Conservation (phyloP, 768 basidiomycete genomes). For the Crucibulum laeve region DNA sequence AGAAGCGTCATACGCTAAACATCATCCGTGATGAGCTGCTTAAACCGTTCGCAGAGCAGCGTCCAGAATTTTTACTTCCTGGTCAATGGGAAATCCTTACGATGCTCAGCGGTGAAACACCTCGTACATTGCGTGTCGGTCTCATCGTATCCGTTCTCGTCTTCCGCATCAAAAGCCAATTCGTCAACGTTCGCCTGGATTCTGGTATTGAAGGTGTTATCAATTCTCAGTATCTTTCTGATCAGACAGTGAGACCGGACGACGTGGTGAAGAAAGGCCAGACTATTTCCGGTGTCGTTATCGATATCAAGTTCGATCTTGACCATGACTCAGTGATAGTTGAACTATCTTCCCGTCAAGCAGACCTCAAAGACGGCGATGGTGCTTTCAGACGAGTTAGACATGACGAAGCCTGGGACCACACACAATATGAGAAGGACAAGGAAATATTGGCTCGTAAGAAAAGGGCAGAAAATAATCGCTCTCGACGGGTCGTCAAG, state of each 20-base stretch:
- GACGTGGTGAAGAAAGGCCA: conserved; percentile 72
- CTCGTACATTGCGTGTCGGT: conserved; percentile 68
- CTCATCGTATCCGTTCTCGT: conserved; percentile 79
- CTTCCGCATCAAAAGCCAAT: conserved; percentile 44
- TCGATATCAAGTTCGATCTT: conserved; percentile 62
- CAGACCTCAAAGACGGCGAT: conserved; percentile 62
- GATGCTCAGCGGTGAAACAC: conserved; percentile 94
- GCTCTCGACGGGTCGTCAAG: conserved; percentile 83
- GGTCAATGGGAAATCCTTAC: conserved; percentile 79
- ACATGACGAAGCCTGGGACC: conserved; percentile 63
- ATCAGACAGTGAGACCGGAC: conserved; percentile 33
- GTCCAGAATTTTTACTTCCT: conserved; percentile 61
- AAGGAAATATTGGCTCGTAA: conserved; percentile 72
- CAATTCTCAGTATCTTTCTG: conserved; percentile 51
- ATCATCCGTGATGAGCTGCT: conserved; percentile 85
- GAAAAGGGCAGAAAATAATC: conserved; percentile 79
- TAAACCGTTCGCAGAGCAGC: conserved; percentile 73
- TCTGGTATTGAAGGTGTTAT: conserved; percentile 90
- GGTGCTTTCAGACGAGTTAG: conserved; percentile 54
- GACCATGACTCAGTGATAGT: conserved; percentile 62
- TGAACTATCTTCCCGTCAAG: conserved; percentile 66
- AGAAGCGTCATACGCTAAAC: conserved; percentile 87
- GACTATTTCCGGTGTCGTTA: conserved; percentile 74
- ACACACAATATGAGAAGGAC: conserved; percentile 60
- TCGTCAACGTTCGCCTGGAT: conserved; percentile 74